These are phyloP conservation scores for Chloris gayana DNA, from an alignment of 176 grass and related monocot genomes.

Conservation along the genomic window DNA sequence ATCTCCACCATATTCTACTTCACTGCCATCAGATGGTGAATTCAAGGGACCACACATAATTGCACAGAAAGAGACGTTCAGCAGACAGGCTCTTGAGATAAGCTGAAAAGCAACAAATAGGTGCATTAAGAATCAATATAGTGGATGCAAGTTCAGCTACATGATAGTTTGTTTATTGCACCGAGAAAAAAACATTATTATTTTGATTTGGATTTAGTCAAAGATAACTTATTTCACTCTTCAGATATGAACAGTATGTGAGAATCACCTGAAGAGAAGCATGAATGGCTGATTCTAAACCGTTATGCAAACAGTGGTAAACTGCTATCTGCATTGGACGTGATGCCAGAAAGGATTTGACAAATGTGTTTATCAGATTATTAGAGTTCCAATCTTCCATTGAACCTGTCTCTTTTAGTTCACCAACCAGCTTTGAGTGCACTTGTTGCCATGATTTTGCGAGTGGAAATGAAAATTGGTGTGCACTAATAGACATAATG, in stretches of 20 bases:
- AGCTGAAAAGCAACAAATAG: conserved; percentile 70
- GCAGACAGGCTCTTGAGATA: conserved; percentile 81
- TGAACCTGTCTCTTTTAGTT: conserved; percentile 46
- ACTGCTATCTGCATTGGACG: conserved; percentile 80
- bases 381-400: conserved; percentile 54
- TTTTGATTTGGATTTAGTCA: not conserved
- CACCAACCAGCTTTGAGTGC: conserved; percentile 40
- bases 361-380: conserved; percentile 67
- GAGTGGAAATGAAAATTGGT: conserved; percentile 77
- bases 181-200: not conserved
- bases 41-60: conserved; percentile 56
- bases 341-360: conserved; percentile 69
- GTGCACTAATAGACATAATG: conserved; percentile 64
- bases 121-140: conserved; percentile 28
- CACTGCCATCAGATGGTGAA: conserved; percentile 51
- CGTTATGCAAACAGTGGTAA: conserved; percentile 92
- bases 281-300: conserved; percentile 84
- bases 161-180: not conserved
- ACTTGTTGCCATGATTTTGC: conserved; percentile 57
- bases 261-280: conserved; percentile 83
- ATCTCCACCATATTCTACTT: conserved; percentile 69
- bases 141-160: conserved; percentile 2
- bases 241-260: conserved; percentile 16
- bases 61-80: conserved; percentile 57
- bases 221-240: not conserved